phyloP scores from a whole-genome alignment of 169 alveolate genomes.

The Plasmodium fragile region DNA sequence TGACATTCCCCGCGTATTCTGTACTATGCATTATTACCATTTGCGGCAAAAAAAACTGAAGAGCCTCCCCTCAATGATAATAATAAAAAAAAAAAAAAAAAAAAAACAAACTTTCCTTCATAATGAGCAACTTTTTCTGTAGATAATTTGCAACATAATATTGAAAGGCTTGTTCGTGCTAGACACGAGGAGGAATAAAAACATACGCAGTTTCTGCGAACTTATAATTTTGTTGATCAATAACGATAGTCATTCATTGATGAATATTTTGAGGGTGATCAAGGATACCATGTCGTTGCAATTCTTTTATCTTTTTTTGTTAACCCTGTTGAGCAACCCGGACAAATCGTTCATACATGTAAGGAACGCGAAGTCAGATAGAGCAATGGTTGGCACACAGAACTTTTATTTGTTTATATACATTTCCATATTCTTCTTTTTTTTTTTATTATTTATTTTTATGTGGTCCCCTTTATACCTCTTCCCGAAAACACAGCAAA shows the following conservation, averaged over 20 bases:
- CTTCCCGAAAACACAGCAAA: constrained; percentile 1
- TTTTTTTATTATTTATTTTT: not conserved
- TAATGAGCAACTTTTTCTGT: not conserved
- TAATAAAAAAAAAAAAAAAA: not conserved
- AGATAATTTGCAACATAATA: constrained; percentile 61
- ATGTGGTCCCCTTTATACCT: not conserved
- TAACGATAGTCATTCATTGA: constrained; percentile 23
- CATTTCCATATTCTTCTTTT: not conserved
- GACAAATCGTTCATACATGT: constrained; percentile 14
- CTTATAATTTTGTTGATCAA: constrained; percentile 48
- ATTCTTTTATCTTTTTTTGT: constrained; percentile 62
- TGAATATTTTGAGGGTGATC: constrained; percentile 37
- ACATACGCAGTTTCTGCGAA: constrained; percentile 60
- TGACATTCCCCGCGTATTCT: not conserved
- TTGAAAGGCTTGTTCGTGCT: constrained; percentile 36
- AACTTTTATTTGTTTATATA: not conserved
- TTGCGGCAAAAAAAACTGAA: not conserved
- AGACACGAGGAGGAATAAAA: constrained; percentile 26
- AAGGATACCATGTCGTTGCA: constrained; percentile 42
- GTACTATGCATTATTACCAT: not conserved
- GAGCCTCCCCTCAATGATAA: not conserved
- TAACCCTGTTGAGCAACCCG: constrained; percentile 20
- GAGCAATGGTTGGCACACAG: not conserved
- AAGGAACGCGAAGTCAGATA: constrained; percentile 4
- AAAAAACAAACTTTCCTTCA: not conserved